These are phyloP conservation scores for Populus hybrid DNA, from an alignment of 441 rosid genomes.

Conservation along the genomic window DNA sequence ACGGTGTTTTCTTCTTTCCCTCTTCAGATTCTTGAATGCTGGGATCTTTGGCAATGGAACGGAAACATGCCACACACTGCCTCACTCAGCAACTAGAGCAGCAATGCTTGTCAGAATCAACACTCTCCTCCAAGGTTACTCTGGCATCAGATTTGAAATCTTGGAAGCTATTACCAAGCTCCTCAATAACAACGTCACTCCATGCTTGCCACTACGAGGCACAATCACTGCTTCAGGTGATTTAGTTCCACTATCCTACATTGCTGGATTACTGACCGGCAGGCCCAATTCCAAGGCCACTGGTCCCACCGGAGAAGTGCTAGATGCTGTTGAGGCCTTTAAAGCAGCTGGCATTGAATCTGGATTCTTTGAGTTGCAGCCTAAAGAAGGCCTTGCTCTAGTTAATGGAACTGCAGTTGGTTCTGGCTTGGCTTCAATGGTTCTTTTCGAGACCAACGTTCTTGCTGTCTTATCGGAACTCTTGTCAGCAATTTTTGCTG, in stretches of 20 bases:
- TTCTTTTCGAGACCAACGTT: constrained; percentile 44
- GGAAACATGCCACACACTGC: constrained; percentile 51
- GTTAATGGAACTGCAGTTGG: constrained; percentile 62
- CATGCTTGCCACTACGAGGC: constrained; percentile 64
- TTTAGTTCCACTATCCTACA: constrained; percentile 58
- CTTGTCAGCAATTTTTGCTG: constrained; percentile 49
- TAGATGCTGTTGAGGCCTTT: constrained; percentile 41
- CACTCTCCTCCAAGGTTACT: constrained; percentile 63
- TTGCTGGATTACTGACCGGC: constrained; percentile 55
- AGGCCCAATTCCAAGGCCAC: constrained; percentile 51
- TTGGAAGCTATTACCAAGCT: constrained; percentile 55
- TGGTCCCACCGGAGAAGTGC: constrained; percentile 46
- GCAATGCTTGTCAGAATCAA: constrained; percentile 67
- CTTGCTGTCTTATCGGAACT: constrained; percentile 44
- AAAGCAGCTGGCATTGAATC: constrained; percentile 32
- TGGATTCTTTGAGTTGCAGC: constrained; percentile 57
- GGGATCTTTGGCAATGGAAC: constrained; percentile 55
- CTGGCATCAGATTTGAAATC: constrained; percentile 67
- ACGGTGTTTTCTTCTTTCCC: not conserved
- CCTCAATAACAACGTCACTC: constrained; percentile 54
- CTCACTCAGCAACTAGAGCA: constrained; percentile 58
- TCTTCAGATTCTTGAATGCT: constrained; percentile 59
- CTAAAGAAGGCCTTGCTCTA: constrained; percentile 54
- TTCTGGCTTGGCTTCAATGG: constrained; percentile 53
- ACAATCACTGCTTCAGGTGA: constrained; percentile 69